Evolutionary conservation across 208 protist species (phyloP).

Genomic region (Naegleria fowleri): DNA sequence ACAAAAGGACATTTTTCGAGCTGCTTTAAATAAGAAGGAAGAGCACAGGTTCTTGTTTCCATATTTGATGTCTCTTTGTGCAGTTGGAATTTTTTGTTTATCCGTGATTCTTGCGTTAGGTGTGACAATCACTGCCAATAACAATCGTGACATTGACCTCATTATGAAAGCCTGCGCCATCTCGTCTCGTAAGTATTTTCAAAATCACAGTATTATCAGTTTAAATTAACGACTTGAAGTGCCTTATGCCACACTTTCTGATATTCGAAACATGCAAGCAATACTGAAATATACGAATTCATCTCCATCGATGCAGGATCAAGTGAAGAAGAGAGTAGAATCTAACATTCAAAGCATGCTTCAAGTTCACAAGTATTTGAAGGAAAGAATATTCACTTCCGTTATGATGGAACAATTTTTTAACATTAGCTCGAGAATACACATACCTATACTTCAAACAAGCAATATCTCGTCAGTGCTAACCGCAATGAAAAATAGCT

Average conservation of each 20-base stretch:
- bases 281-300: background rate
- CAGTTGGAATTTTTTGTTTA: background rate
- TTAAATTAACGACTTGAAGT: no score
- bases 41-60: background rate
- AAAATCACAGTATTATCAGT: no score
- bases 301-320: background rate
- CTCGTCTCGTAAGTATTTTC: background rate
- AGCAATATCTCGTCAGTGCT: background rate
- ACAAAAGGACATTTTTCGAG: background rate
- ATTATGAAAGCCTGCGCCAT: background rate
- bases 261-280: background rate
- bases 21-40: background rate
- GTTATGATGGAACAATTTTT: background rate
- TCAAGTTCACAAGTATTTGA: background rate
- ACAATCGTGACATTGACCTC: background rate
- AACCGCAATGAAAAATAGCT: background rate
- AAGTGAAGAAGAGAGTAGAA: background rate
- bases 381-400: background rate
- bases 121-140: background rate
- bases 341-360: background rate
- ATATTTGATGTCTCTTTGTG: background rate
- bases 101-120: background rate
- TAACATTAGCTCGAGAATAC: background rate
- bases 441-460: background rate
- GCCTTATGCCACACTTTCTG: background rate